Conservation (phyloP, 2,329 filamentous ascomycete species). For the Stachybotrys elegans region DNA sequence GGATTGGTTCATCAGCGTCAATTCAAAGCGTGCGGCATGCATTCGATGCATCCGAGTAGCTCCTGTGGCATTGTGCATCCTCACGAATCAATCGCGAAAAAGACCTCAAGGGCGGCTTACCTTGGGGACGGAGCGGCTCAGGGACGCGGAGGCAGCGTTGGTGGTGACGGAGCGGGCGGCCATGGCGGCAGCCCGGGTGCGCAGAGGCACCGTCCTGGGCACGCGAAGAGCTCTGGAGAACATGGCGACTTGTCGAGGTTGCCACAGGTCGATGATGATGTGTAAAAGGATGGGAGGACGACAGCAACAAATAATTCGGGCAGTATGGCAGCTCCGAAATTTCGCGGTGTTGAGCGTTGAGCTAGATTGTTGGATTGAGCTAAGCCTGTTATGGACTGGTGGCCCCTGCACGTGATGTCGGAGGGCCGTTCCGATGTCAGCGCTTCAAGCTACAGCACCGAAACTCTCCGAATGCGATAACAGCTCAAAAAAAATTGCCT, state of each 20-base stretch:
- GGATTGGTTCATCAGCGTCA: background rate
- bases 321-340: slow-evolving; percentile 34
- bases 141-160: slow-evolving; percentile 86
- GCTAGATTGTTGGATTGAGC: slow-evolving; percentile 33
- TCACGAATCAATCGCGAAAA: too few relatives aligned
- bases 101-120: slow-evolving; percentile 33
- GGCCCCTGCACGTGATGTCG: background rate
- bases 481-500: too few relatives aligned
- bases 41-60: too few relatives aligned
- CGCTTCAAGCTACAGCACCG: too few relatives aligned
- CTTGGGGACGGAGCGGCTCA: slow-evolving; percentile 65
- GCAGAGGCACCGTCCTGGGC: slow-evolving; percentile 55
- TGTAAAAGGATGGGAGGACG: slow-evolving; percentile 22
- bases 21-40: slow-evolving; percentile 1
- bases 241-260: slow-evolving; percentile 43
- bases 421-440: too few relatives aligned
- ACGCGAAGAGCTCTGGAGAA: slow-evolving; percentile 65
- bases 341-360: slow-evolving; percentile 39
- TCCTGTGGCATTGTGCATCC: too few relatives aligned
- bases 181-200: slow-evolving; percentile 40
- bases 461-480: background rate
- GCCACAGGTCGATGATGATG: slow-evolving; percentile 25
- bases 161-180: slow-evolving; percentile 81
- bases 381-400: slow-evolving; percentile 18
- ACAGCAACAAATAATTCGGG: slow-evolving; percentile 23